Base-by-base conservation (phyloP, 495 filamentous ascomycete genomes). In the Hypomontagnella monticulosa region DNA sequence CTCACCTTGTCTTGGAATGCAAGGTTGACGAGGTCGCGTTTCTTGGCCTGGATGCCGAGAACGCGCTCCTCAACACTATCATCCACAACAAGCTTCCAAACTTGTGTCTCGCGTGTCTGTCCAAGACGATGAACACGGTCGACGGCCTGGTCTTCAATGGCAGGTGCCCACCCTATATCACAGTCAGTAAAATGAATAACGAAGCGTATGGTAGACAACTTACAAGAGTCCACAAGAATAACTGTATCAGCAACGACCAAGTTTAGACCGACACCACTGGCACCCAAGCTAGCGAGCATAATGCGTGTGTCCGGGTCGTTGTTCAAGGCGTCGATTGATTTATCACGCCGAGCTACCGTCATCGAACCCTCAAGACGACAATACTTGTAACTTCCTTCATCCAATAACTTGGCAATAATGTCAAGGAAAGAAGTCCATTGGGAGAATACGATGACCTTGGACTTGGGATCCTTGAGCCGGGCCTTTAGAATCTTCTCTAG, bases 381-480 rank as follows among this genome's bases (percentile, higher is more conserved):
- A 75, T 87, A 93, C 14, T 77, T 85, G 71, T 91, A 85, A 0
- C 83, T 82, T 7, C 81, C 78, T 12, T 84, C 79, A 14, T 81
- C 70, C 7, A 98, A 82, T 56, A 95, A 87, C 0, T 83, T 79
- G 69, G 92, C 86, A 38, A 97, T 84, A 51, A 97, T 83, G 46
- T 91, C 83, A 1, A 98, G 82, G 79, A 96, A 97, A 4, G 86
- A 89, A 0, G 93, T 97, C 93, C 93, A 98, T 71, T 97, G 93
- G 9, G 88, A 92, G 80, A 98, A 98, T 33, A 97, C 84, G 51
- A 98, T 87, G 3, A 92, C 90, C 72, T 97, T 97, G 38, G 86
- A 92, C 6, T 79, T 81, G 0, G 86, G 77, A 14, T 89, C 87
- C 62, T 85, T 85, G 8, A 88, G 83, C 40, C 87, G 87, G 1